Percentiles rank a stretch among this genome's conserved stretches.
These are phyloP conservation scores for Malassezia furfur DNA, from an alignment of 1,284 basidiomycete species.

Conservation along the genomic window DNA sequence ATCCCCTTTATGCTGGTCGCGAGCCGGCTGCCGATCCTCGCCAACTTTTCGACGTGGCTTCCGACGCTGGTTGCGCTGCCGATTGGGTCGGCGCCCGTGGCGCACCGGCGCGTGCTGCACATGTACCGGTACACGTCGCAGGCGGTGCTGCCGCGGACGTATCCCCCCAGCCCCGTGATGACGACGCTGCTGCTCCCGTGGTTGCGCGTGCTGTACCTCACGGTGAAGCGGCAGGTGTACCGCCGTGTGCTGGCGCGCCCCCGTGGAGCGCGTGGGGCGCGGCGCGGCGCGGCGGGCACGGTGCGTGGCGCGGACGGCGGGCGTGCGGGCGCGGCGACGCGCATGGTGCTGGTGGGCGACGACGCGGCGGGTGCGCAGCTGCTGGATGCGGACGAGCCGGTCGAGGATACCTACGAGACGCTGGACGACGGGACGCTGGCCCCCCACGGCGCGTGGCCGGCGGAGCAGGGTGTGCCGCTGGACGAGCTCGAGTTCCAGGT, in stretches of 20 bases:
- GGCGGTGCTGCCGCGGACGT: constrained; percentile 14
- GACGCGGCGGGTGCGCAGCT: constrained; percentile 19
- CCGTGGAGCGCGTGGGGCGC: too few species aligned
- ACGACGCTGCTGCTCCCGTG: constrained; percentile 35
- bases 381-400: constrained; percentile 18
- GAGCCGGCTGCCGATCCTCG: constrained; percentile 29
- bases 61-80: constrained; percentile 32
- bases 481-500: constrained; percentile 16
- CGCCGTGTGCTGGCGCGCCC: constrained; percentile 19
- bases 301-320: too few species aligned
- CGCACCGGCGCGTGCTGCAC: constrained; percentile 11
- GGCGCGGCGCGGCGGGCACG: too few species aligned
- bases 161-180: constrained; percentile 30
- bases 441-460: background rate
- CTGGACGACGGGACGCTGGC: constrained; percentile 17
- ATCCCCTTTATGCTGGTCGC: constrained; percentile 40
- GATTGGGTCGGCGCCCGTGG: constrained; percentile 19
- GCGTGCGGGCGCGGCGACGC: background rate
- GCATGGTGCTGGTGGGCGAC: constrained; percentile 5
- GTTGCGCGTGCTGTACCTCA: constrained; percentile 33
- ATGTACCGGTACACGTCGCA: constrained; percentile 17
- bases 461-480: background rate
- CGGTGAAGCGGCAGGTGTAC: constrained; percentile 28
- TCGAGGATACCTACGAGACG: constrained; percentile 15
- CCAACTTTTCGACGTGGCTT: constrained; percentile 32